These are phyloP conservation scores for Phaeotremella skinneri DNA, from an alignment of 768 basidiomycete species.

Conservation along the genomic window DNA sequence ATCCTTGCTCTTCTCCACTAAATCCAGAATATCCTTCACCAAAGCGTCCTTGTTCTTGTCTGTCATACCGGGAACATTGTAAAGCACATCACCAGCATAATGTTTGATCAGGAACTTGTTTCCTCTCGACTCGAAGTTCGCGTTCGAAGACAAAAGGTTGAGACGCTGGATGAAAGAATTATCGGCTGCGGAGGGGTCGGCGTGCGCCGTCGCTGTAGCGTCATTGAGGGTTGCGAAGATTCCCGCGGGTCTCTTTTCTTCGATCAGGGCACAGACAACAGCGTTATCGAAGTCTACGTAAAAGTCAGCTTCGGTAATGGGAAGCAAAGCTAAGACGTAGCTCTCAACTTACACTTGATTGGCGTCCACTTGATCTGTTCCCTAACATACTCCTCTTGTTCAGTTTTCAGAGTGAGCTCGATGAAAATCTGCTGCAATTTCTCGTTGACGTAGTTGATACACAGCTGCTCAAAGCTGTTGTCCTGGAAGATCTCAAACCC, in stretches of 20 bases:
- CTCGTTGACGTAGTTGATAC: constrained; percentile 99
- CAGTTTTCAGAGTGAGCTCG: constrained; percentile 95
- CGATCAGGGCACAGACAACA: constrained; percentile 95
- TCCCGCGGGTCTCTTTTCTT: constrained; percentile 91
- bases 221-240: constrained; percentile 98
- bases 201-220: constrained; percentile 97
- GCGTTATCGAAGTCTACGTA: constrained; percentile 51
- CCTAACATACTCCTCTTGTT: constrained; percentile 97
- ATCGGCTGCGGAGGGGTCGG: constrained; percentile 92
- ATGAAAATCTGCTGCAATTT: constrained; percentile 99
- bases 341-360: constrained; percentile 69
- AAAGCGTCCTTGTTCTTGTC: constrained; percentile 99
- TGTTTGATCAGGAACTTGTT: constrained; percentile 92
- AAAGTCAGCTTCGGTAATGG: constrained; percentile 11
- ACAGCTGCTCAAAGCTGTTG: constrained; percentile 65
- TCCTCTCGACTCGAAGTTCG: constrained; percentile 93
- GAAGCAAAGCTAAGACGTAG: not conserved
- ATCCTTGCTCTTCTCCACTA: constrained; percentile 75
- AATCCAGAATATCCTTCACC: constrained; percentile 88
- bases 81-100: constrained; percentile 98
- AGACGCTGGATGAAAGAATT: constrained; percentile 93
- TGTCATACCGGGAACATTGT: constrained; percentile 96
- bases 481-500: constrained; percentile 90
- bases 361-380: constrained; percentile 99
- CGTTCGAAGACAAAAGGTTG: constrained; percentile 72